A percentile compares a stretch with the other conserved stretches of the same genome.
Conservation (phyloP, 2,329 filamentous ascomycete species). For the Pseudopithomyces chartarum region DNA sequence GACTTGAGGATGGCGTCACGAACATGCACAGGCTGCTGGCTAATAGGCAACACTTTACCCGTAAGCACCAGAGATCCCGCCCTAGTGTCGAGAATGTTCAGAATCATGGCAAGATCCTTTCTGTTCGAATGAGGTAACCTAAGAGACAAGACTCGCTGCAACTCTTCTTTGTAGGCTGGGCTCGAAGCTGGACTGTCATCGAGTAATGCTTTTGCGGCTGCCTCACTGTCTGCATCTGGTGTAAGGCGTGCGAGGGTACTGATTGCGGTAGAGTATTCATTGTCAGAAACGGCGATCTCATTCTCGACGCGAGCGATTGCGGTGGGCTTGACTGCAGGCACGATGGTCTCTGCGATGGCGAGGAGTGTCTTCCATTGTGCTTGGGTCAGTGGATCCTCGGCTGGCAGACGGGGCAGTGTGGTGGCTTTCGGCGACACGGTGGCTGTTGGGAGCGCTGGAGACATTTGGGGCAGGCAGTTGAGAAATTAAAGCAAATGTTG, state of each 20-base stretch:
- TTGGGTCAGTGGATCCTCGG: constrained; percentile 55
- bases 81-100: constrained; percentile 62
- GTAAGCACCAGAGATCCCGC: constrained; percentile 69
- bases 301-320: constrained; percentile 40
- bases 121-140: constrained; percentile 55
- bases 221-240: constrained; percentile 39
- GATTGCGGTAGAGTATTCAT: constrained; percentile 57
- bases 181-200: constrained; percentile 57
- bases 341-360: constrained; percentile 61
- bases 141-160: constrained; percentile 55
- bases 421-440: constrained; percentile 41
- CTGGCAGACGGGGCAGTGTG: constrained; percentile 54
- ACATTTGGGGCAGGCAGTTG: constrained; percentile 22
- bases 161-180: constrained; percentile 57
- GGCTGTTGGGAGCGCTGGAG: constrained; percentile 23
- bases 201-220: constrained; percentile 59
- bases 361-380: constrained; percentile 64
- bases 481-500: background rate
- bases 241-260: constrained; percentile 32
- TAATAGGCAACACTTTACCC: constrained; percentile 67
- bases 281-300: constrained; percentile 55
- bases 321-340: constrained; percentile 62
- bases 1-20: constrained; percentile 66
- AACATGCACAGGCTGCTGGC: constrained; percentile 63
- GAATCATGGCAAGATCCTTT: constrained; percentile 56